A percentile compares a stretch with the other conserved stretches of the same genome.
Conservation (phyloP, 2,329 filamentous ascomycete species). For the Fusarium aywerte region DNA sequence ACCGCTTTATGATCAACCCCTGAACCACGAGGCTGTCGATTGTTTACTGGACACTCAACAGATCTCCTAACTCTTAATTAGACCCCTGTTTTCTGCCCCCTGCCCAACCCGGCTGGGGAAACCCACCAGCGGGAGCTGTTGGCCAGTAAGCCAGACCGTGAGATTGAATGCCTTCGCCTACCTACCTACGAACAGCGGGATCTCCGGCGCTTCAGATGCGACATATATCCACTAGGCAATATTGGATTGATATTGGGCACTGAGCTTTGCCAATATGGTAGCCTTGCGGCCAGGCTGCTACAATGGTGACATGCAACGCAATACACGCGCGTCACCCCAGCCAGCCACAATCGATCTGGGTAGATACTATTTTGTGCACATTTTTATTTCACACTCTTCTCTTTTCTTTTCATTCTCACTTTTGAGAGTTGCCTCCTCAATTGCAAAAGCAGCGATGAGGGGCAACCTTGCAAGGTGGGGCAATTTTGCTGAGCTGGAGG, state of each 20-base stretch:
- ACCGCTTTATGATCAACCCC: slow-evolving; percentile 22
- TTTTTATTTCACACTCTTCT: neutral
- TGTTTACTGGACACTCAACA: slow-evolving; percentile 32
- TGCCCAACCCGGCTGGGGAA: slow-evolving; percentile 35
- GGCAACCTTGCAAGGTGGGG: slow-evolving; percentile 64
- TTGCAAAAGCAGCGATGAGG: slow-evolving; percentile 70
- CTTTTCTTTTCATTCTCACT: slow-evolving; percentile 29
- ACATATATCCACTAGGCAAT: slow-evolving; percentile 39
- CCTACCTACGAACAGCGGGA: slow-evolving; percentile 24
- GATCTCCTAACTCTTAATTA: slow-evolving; percentile 35
- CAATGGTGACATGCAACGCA: slow-evolving; percentile 25
- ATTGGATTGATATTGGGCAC: slow-evolving; percentile 26
- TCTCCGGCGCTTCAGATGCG: slow-evolving; percentile 33
- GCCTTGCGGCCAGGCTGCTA: slow-evolving; percentile 36
- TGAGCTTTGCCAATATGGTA: slow-evolving; percentile 25
- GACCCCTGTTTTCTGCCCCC: slow-evolving; percentile 34
- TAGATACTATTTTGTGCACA: slow-evolving; percentile 1
- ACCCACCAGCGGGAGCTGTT: slow-evolving; percentile 32
- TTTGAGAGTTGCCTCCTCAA: slow-evolving; percentile 6
- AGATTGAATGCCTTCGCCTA: slow-evolving; percentile 37
- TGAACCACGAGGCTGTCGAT: slow-evolving; percentile 16
- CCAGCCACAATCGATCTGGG: slow-evolving; percentile 12
- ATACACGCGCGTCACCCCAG: slow-evolving; percentile 36
- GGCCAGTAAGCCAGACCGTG: slow-evolving; percentile 35
- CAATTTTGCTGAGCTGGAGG: slow-evolving; percentile 53